These are phyloP conservation scores for Ambrosia trifida DNA, from an alignment of 129 eudicot genomes.

Conservation along the genomic window DNA sequence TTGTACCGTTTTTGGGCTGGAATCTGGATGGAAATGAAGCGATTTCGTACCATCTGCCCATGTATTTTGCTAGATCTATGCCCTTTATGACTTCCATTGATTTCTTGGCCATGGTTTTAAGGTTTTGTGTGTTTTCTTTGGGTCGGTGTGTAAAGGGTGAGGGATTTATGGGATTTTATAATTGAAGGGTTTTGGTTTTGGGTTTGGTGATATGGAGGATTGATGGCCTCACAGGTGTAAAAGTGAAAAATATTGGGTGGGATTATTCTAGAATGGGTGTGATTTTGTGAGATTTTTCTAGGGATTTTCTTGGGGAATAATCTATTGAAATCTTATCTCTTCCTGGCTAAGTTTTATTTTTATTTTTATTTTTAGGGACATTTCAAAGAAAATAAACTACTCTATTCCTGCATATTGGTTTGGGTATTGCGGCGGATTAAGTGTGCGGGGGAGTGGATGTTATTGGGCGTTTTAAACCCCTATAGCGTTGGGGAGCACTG, in stretches of 20 bases:
- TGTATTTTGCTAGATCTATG: constrained; percentile 61
- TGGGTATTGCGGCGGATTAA: too few species aligned
- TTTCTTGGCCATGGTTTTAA: constrained; percentile 47
- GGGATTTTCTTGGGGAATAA: constrained; percentile 21
- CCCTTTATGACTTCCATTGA: constrained; percentile 74
- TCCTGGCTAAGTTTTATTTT: background rate
- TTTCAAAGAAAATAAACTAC: too few species aligned
- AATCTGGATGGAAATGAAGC: constrained; percentile 75
- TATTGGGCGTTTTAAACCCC: too few species aligned
- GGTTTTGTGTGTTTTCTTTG: background rate
- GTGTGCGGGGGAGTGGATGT: too few species aligned
- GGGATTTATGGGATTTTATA: background rate
- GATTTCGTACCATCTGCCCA: constrained; percentile 95
- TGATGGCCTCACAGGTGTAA: constrained; percentile 17
- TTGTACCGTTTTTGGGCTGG: constrained; percentile 68
- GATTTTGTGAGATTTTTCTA: constrained; percentile 19
- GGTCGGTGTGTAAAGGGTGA: background rate
- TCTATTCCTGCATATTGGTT: too few species aligned
- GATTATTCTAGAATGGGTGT: constrained; percentile 25
- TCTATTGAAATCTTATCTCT: background rate
- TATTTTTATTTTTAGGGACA: background rate
- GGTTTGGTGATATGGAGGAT: constrained; percentile 28
- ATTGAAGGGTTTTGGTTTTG: too few species aligned
- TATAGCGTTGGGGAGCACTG: too few species aligned
- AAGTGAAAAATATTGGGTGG: background rate